A percentile compares a stretch with the other conserved stretches of the same genome.
phyloP scores from a whole-genome alignment of 495 filamentous ascomycete species.

The Baudoinia panamericana region DNA sequence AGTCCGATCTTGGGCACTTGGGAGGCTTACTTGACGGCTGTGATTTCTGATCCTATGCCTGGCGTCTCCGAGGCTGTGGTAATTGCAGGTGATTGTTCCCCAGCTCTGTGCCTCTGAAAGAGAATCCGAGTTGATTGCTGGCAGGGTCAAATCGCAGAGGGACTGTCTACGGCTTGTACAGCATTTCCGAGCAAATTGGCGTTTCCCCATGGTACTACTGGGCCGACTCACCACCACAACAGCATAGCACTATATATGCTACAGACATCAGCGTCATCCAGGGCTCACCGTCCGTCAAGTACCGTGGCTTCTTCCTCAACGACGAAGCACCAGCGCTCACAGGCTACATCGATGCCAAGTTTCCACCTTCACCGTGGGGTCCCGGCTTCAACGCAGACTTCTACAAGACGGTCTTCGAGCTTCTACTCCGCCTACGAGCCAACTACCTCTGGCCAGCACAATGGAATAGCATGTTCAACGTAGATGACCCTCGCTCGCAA shows the following conservation, averaged over 20 bases:
- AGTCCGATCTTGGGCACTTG: slow-evolving; percentile 46
- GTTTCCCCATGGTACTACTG: slow-evolving; percentile 69
- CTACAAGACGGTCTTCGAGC: slow-evolving; percentile 57
- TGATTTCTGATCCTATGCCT: slow-evolving; percentile 46
- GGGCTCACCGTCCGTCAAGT: slow-evolving; percentile 53
- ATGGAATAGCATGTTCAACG: slow-evolving; percentile 57
- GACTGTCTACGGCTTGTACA: slow-evolving; percentile 61
- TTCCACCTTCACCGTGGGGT: slow-evolving; percentile 38
- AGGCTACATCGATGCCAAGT: slow-evolving; percentile 51
- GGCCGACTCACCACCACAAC: slow-evolving; percentile 51
- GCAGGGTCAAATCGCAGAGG: slow-evolving; percentile 49
- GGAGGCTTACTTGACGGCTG: slow-evolving; percentile 52
- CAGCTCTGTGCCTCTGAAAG: too few relatives aligned
- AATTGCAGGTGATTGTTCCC: slow-evolving; percentile 50
- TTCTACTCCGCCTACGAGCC: slow-evolving; percentile 53
- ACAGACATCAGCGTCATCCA: slow-evolving; percentile 41
- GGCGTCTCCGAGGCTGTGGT: slow-evolving; percentile 49
- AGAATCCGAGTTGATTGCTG: too few relatives aligned
- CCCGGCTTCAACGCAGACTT: slow-evolving; percentile 50
- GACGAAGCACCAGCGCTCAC: slow-evolving; percentile 62
- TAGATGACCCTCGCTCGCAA: slow-evolving; percentile 56
- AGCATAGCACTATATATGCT: slow-evolving; percentile 43
- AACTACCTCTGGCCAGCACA: slow-evolving; percentile 67
- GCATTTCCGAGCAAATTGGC: slow-evolving; percentile 62
- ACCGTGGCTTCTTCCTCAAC: slow-evolving; percentile 68